Conservation (phyloP, 2,329 filamentous ascomycete genomes). For the Pseudocercospora fuligena region DNA sequence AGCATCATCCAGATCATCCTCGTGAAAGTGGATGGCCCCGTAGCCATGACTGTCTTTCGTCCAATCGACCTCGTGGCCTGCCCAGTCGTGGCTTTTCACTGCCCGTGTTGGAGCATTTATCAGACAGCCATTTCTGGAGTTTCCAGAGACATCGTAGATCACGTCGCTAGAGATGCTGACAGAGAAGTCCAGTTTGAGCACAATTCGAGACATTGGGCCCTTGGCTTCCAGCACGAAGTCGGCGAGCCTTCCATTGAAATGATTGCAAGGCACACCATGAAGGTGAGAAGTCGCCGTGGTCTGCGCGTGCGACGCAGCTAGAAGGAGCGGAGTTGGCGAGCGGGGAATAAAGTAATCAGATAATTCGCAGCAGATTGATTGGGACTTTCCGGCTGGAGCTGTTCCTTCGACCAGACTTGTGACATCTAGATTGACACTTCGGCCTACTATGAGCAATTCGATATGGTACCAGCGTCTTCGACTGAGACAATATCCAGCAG, state of each 20-base stretch:
- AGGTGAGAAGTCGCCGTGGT: not conserved
- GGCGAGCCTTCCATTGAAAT: not conserved
- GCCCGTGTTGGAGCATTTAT: slow-evolving; percentile 9
- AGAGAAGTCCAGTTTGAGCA: not conserved
- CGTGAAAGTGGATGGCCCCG: slow-evolving; percentile 13
- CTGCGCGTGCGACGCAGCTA: not conserved
- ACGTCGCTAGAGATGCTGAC: not conserved
- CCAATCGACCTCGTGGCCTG: slow-evolving; percentile 6
- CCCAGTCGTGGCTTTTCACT: slow-evolving; percentile 7
- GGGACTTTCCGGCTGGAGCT: not conserved
- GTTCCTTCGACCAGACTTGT: not conserved
- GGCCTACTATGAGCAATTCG: not conserved
- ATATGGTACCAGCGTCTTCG: not conserved
- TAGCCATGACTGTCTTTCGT: slow-evolving; percentile 7
- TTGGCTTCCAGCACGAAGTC: not conserved
- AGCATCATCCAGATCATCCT: slow-evolving; percentile 14
- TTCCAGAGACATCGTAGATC: not conserved
- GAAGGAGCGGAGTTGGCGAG: not conserved
- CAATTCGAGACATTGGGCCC: not conserved
- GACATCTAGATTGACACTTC: not conserved
- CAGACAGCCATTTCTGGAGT: not conserved
- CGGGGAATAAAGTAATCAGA: not conserved
- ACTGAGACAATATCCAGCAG: not conserved
- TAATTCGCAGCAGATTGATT: not conserved
- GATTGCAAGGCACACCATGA: not conserved